Base-by-base conservation (phyloP, 441 rosid genomes). In the Metrosideros polymorpha region DNA sequence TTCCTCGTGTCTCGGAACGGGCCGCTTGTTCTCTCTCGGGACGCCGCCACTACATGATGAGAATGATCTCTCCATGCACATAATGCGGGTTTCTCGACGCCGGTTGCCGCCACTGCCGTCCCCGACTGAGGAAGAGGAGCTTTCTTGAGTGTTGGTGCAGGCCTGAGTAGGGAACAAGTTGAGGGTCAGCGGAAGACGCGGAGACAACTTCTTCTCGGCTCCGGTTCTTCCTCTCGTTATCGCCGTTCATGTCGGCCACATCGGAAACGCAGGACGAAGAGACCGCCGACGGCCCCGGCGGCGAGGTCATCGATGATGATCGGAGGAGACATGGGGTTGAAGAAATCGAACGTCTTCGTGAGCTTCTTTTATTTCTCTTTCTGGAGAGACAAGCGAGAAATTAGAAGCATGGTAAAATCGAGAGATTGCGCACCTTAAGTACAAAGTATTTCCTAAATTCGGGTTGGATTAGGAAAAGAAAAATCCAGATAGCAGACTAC, bases 251-350 rank as follows among this genome's bases (percentile, higher is more conserved):
- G 24, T 9, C 9, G 76, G 27, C 25, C 24, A 12, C 76, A 2
- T 63, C 0, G 27, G 14, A 18, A 32, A 32, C 4, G 6, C 43
- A 9, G 24, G 76, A 0, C 3, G 12, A 61, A 61, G 39, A 61
- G 75, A 19, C 4, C 25, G 3, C 17, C 7, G 43, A 63, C 1
- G 7, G 76, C 0, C 4, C 25, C 0, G 13, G 24, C 0, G 7
- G 43, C 43, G 5, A 63, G 43, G 43, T 18, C 2, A 0, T 14
- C 0, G 19, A 66, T 39, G 47, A 35, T 66, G n/a, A 66, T 5
- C 8, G 47, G 79, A 63, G 43, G 76, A 66, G n/a, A 66, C n/a
- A 19, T 22, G 47, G 27, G 45, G 79, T 66, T 66, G 15, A 35
- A 71, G 47, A 71, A 71, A 35, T 71, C 47, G n/a, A 10, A 10